Evolutionary conservation across 805 yeast species (phyloP), one percentile per base, ranked within the genome.

Genomic region (Candida fluviatilis): DNA sequence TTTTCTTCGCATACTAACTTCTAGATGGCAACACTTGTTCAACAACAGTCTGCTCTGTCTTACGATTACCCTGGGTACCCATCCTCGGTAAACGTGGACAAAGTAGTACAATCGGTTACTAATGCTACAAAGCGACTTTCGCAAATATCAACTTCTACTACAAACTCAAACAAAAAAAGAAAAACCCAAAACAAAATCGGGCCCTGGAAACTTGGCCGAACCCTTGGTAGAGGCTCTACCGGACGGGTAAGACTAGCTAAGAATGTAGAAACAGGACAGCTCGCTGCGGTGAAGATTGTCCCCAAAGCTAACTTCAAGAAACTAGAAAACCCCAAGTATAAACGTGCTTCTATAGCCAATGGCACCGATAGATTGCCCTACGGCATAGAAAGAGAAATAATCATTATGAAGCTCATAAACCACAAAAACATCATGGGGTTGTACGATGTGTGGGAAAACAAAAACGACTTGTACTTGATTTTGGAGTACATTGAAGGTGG

Each of bases 401-500:
- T 85, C 50, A 85, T 85, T 43, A 85, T 85, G 95, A 85, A 85
- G 58, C 67, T 85, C 41, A 71, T 85, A 30, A 78, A 82, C 25
- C 93, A 85, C 58, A 82, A 84, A 21, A 84, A 85, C 56, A 85
- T 85, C 32, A 73, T 85, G 75, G 80, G 87, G 12, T 64, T 85
- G 29, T 84, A 81, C 51, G 95, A 85, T 48, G 95, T 85, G 31
- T 85, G 95, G 95, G 95, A 85, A 60, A 85, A 86, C 43, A 83
- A 82, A 50, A 80, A 83, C 41, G 89, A 84, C 45, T 62, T 85
- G 30, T 91, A 91, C 55, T 75, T 93, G 49, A 95, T 93, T 5
- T 66, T 93, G 40, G 99, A 93, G 63, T 93, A 93, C 63, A 90
- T 95, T 34, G 97, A 93, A 64, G 96, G 96, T 38, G 99, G 99